Conservation (phyloP, 441 rosid species). For the Aquilaria agallochum region DNA sequence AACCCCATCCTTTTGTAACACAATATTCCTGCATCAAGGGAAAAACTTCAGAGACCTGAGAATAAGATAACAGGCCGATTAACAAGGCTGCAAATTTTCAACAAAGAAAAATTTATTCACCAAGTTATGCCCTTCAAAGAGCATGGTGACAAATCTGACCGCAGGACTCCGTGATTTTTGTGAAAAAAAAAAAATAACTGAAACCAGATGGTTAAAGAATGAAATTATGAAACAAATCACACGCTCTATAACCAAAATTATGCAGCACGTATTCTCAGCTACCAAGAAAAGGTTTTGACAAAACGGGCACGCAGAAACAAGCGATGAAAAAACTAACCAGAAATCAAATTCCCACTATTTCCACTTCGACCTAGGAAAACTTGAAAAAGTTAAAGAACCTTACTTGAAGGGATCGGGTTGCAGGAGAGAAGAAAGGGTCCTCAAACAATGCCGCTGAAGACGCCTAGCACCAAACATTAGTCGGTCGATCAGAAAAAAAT, state of each 20-base stretch:
- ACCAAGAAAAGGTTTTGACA: background rate
- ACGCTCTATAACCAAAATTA: constrained; percentile 3
- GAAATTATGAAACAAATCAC: constrained; percentile 4
- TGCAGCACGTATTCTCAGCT: constrained; percentile 5
- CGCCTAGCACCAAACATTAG: constrained; percentile 62
- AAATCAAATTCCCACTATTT: background rate
- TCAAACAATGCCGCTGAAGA: constrained; percentile 39
- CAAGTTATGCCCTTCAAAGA: background rate
- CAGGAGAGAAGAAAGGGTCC: constrained; percentile 40
- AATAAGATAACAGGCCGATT: constrained; percentile 2
- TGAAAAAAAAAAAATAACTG: background rate
- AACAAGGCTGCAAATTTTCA: background rate
- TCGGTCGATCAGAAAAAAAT: background rate
- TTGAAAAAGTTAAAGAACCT: background rate
- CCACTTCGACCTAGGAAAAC: background rate
- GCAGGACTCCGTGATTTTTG: too few relatives aligned
- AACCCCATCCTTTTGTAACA: constrained; percentile 21
- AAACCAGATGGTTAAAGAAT: background rate
- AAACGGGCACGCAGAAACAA: background rate
- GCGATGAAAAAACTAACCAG: background rate
- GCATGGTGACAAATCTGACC: background rate
- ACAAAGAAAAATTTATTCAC: background rate
- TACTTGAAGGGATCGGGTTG: constrained; percentile 51
- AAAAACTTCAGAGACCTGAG: background rate
- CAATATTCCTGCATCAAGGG: constrained; percentile 31